Base-by-base conservation (phyloP, 352 stramenopile genomes). In the Globisporangium nodosum region DNA sequence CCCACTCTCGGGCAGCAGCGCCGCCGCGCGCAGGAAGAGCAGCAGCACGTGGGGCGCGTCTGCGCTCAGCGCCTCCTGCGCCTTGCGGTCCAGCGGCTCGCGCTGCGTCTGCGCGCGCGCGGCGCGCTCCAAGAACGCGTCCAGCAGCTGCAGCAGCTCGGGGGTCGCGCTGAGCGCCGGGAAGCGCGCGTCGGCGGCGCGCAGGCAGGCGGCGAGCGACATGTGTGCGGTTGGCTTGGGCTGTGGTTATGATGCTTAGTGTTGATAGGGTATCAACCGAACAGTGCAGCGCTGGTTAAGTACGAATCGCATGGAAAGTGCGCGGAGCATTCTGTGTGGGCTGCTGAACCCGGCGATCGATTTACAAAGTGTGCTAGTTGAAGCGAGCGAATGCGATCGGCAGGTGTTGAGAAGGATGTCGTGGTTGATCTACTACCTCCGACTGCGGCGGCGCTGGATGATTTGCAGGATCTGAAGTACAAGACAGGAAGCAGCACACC, bases 401-500 rank as follows among this genome's bases (percentile, higher is more conserved):
- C 24, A 27, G 24, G 24, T 27, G 24, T 27, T 27, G 24, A 27
- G 24, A 27, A 27, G 24, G 24, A 27, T 27, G 24, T 27, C 24
- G 24, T 27, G 24, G 24, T 27, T 27, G 24, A 1, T 27, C 24
- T 5, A 7, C 33, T 54, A 54, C 50, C 64, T 78, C 8, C 64
- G 67, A 60, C 61, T 60, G 12, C 74, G 72, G 16, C 76, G 74
- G 9, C 78, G 70, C 48, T 85, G 76, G 45, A 88, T 73, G 33
- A 88, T 88, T 60, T 85, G 74, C 2, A 84, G 54, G 39, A 87
- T 70, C 76, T 88, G 15, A 56, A 35, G 3, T 1, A 30, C 57
- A 12, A 11, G 4, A 46, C 21, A 33, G 12, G 24, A 27, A 43
- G 1, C 33, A 45, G 8, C 16, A 30, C 43, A 49, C 16, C 4